A percentile compares a stretch with the other conserved stretches of the same genome.
Conservation (phyloP, 1,139 yeast genomes). For the Saccharomyces hybrid region DNA sequence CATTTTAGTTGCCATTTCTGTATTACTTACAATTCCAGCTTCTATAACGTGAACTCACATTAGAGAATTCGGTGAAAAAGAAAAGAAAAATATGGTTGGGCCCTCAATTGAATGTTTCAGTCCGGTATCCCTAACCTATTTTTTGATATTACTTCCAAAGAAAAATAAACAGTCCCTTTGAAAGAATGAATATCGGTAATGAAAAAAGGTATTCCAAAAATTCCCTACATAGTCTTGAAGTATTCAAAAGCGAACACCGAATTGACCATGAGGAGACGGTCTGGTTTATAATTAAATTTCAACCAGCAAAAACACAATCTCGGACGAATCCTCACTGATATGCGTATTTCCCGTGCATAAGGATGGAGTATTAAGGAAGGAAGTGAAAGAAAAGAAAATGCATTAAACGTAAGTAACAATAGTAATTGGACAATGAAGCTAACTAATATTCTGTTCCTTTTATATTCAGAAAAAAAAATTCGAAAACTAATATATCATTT, state of each 20-base stretch:
- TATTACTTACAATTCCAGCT: neutral
- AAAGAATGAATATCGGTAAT: neutral
- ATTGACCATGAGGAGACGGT: constrained; percentile 72
- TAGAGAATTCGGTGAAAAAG: neutral
- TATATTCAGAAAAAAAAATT: neutral
- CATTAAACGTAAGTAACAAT: neutral
- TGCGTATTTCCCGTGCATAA: constrained; percentile 99
- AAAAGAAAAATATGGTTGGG: neutral
- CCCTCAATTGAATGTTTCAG: neutral
- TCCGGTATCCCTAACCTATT: neutral
- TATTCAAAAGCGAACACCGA: constrained; percentile 38
- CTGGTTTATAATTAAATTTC: constrained; percentile 82
- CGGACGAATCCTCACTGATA: constrained; percentile 99
- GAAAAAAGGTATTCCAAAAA: constrained; percentile 33
- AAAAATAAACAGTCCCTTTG: neutral
- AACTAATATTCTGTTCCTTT: neutral
- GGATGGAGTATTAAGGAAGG: constrained; percentile 42
- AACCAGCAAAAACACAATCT: constrained; percentile 99
- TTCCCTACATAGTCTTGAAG: constrained; percentile 36
- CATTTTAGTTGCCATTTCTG: neutral
- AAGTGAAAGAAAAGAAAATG: neutral
- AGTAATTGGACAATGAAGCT: neutral
- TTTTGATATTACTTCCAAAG: neutral
- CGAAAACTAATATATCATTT: neutral
- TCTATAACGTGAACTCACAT: neutral